Percentiles rank a stretch among this genome's conserved stretches.
Evolutionary conservation across 108 stramenopile species (phyloP).

Genomic region (Chaetoceros tenuissimus): DNA sequence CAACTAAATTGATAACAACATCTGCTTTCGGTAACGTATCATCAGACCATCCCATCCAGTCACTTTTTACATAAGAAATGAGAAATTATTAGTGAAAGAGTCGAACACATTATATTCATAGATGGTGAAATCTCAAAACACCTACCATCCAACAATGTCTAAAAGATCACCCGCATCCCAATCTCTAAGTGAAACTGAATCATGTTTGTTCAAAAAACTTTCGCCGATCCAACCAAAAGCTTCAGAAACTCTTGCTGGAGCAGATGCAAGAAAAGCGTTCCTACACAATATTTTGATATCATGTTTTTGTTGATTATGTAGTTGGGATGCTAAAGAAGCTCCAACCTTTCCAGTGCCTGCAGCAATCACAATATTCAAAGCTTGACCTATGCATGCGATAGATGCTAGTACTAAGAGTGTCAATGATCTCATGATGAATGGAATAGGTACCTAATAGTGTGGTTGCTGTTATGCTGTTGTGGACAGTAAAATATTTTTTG

Average conservation of each 20-base stretch:
- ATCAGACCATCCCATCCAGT: slow-evolving; percentile 74
- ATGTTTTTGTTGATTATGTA: slow-evolving; percentile 37
- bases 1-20: slow-evolving; percentile 62
- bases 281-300: slow-evolving; percentile 67
- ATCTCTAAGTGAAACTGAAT: slow-evolving; percentile 54
- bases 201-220: slow-evolving; percentile 40
- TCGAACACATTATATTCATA: too few species aligned
- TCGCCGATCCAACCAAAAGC: slow-evolving; percentile 73
- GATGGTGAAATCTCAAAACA: slow-evolving; percentile 23
- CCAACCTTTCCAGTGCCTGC: slow-evolving; percentile 75
- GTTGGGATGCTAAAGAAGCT: slow-evolving; percentile 28
- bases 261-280: slow-evolving; percentile 69
- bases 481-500: too few species aligned
- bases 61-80: too few species aligned
- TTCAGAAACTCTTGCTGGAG: slow-evolving; percentile 59
- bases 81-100: too few species aligned
- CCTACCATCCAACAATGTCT: slow-evolving; percentile 82
- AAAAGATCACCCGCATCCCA: slow-evolving; percentile 84
- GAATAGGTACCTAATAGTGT: too few species aligned
- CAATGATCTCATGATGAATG: neutral
- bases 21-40: slow-evolving; percentile 60
- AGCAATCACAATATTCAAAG: slow-evolving; percentile 56
- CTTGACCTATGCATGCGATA: neutral
- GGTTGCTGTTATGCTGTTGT: too few species aligned
- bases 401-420: neutral